Evolutionary conservation across 1,284 basidiomycete genomes (phyloP), one percentile per base, ranked within the genome.

Genomic region (Omphalotus olearius): DNA sequence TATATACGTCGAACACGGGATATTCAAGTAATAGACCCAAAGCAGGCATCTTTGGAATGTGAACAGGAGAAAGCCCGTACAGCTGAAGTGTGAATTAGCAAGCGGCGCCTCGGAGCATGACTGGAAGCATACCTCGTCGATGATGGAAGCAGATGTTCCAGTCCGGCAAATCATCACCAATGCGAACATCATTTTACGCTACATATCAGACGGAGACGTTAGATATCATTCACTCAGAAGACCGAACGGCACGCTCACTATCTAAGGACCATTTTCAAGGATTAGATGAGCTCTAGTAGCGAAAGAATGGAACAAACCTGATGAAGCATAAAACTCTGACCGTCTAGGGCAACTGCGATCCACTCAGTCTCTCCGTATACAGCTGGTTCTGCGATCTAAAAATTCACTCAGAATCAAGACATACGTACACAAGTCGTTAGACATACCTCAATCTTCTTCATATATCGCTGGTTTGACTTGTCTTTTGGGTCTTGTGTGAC

Each of bases 311-410:
- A 36, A 62, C 72, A 49, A 59, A 87, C 87, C 73, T 99, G 96
- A 68, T 99, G 96, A 52, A 99, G 71, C 97, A 99, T 99, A 68
- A 99, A 99, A 60, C 92, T 95, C 68, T 99, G 97, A 0, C 96
- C 97, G 63, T 98, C 93, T 64, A 98, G 88, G 58, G 91, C 78
- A 30, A 99, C 86, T 46, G 88, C 90, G 46, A 99, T 84, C 95
- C 96, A 99, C 65, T 99, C 96, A 1, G 91, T 95, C 28, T 86
- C 87, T 16, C 92, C 90, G 60, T 94, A 88, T 3, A 96, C 85
- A 4, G 79, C 81, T 23, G 92, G 92, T 47, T 93, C 88, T 4
- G 76, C 68, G 42, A 93, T 73, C 90, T 93, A 57, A 2, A 37
- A 4, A 28, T 6, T 17, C 26, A 20, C n/a, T 44, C 28, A 33